Base-by-base conservation (phyloP, 2,329 filamentous ascomycete genomes). In the Aspergillus intermedius region DNA sequence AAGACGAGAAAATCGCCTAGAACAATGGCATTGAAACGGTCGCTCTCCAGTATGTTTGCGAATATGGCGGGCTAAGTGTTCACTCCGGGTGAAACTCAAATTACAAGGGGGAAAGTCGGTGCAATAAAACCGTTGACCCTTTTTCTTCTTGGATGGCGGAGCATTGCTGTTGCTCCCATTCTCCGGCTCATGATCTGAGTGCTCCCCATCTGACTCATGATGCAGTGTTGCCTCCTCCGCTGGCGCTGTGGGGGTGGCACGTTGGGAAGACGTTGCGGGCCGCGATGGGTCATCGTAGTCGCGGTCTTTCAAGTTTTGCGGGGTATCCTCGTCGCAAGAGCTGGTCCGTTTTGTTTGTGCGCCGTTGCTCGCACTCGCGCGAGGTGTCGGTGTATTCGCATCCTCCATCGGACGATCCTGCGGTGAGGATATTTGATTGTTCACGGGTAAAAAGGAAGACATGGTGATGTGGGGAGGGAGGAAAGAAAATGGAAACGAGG, bases 11-110 rank as follows among this genome's bases (percentile, higher is more conserved):
- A 98, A 98, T 48, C 90, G 82, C 45, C 93, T 82, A 2, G 86
- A 88, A 69, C 93, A 98, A 68, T 97, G 93, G 59, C 93, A 98
- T 69, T 94, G 87, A 61, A 97, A 98, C 0, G 93, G 93, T 23
- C 93, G 84, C 74, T 98, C 93, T 46, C 93, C 93, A 0, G 93
- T 98, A 63, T 98, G 93, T 80, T 97, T 97, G 85, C 91, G 83
- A 59, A 98, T 97, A 63, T 98, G 93, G 45, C 93, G 81, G 13
- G 91, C 91, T 52, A 98, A 71, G 74, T 98, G 93, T 67, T 98
- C 93, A 63, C 91, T 97, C 53, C 93, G 78, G 0, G 93, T 97
- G 65, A 98, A 98, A 69, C 90, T 96, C 49, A 98, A 70, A 61
- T 86, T 91, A 70, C 93, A 98, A 3, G 91, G 91, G 22, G 91